Evolutionary conservation across 345 rosid species (phyloP).

Genomic region (Ceriops zippeliana): DNA sequence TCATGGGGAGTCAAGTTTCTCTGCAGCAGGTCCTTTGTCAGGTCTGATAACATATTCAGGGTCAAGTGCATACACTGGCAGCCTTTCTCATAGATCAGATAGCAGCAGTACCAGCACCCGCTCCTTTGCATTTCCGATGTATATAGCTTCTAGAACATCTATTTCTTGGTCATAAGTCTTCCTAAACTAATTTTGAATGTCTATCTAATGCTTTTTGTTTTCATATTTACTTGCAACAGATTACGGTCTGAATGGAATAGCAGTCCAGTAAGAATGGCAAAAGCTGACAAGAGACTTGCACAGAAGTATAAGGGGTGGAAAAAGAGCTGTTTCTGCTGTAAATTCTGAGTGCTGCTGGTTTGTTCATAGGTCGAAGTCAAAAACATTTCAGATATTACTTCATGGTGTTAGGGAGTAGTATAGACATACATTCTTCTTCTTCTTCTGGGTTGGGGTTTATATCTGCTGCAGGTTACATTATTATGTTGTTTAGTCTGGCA

Average conservation of each 20-base stretch:
- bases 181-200: neutral
- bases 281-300: slow-evolving; percentile 52
- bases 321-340: slow-evolving; percentile 72
- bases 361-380: slow-evolving; percentile 31
- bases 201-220: neutral
- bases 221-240: slow-evolving; percentile 37
- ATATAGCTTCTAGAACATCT: slow-evolving; percentile 15
- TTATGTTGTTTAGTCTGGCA: neutral
- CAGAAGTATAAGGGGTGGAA: slow-evolving; percentile 63
- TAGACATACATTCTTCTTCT: slow-evolving; percentile 8
- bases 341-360: slow-evolving; percentile 53
- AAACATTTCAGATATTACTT: slow-evolving; percentile 12
- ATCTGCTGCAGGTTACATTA: neutral
- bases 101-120: slow-evolving; percentile 94
- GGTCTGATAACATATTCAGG: slow-evolving; percentile 68
- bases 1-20: slow-evolving; percentile 73
- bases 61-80: slow-evolving; percentile 63
- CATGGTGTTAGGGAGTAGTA: slow-evolving; percentile 10
- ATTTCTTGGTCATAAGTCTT: neutral
- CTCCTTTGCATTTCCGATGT: slow-evolving; percentile 94
- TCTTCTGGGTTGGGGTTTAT: slow-evolving; percentile 2
- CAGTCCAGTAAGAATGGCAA: slow-evolving; percentile 87
- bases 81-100: slow-evolving; percentile 75
- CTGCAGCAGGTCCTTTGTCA: slow-evolving; percentile 50
- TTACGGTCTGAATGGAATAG: slow-evolving; percentile 86